Evolutionary conservation across 805 yeast species (phyloP).

Genomic region (Wickerhamomyces alni): DNA sequence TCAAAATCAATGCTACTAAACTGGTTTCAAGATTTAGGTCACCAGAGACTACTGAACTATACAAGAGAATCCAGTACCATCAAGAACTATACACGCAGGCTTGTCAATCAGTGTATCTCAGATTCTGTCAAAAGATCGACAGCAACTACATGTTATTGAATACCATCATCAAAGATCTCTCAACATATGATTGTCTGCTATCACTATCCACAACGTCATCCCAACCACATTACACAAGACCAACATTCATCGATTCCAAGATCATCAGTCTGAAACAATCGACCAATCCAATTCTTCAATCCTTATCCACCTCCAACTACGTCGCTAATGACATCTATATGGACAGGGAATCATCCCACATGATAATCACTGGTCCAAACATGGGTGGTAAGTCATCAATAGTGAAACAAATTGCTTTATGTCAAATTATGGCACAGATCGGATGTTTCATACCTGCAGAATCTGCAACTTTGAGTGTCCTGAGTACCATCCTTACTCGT

Average conservation of each 20-base stretch:
- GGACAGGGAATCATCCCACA: constrained; percentile 53
- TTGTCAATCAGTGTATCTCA: constrained; percentile 34
- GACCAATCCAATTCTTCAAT: constrained; percentile 83
- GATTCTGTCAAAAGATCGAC: constrained; percentile 42
- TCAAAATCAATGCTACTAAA: constrained; percentile 64
- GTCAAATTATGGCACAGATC: constrained; percentile 78
- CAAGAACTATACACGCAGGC: constrained; percentile 37
- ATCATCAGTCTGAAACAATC: constrained; percentile 54
- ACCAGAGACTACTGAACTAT: constrained; percentile 45
- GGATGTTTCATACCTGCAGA: constrained; percentile 86
- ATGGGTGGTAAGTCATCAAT: constrained; percentile 97
- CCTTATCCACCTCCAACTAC: constrained; percentile 24
- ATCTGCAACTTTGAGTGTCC: constrained; percentile 70
- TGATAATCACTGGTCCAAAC: constrained; percentile 90
- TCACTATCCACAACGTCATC: constrained; percentile 66
- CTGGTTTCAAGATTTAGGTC: constrained; percentile 69
- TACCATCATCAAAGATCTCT: constrained; percentile 43
- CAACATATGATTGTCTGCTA: constrained; percentile 62
- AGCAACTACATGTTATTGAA: constrained; percentile 41
- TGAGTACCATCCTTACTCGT: constrained; percentile 87
- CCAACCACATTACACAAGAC: constrained; percentile 60
- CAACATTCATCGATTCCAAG: constrained; percentile 47
- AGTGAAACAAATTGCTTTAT: constrained; percentile 81
- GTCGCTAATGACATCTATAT: constrained; percentile 83
- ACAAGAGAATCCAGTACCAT: constrained; percentile 52